Percentiles rank a stretch among this genome's conserved stretches.
phyloP scores from a whole-genome alignment of 805 yeast genomes.

The Lachancea thermotolerans region DNA sequence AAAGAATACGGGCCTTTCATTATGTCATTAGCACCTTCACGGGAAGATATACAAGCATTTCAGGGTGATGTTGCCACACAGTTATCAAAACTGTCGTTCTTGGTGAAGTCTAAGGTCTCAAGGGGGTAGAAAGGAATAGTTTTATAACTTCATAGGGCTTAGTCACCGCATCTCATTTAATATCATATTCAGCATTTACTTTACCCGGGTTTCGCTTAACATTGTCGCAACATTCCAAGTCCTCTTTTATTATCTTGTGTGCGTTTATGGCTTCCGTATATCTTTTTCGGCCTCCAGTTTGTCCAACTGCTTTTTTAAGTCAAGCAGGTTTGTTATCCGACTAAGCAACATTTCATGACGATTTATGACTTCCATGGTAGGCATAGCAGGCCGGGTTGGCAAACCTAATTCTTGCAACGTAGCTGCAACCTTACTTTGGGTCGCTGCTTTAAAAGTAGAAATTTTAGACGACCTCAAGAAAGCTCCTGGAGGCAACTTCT shows the following conservation, averaged over 20 bases:
- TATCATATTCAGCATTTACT: no score
- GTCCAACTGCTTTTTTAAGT: conserved; percentile 80
- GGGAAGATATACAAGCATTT: not conserved
- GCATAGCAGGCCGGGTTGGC: conserved; percentile 79
- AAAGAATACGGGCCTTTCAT: not conserved
- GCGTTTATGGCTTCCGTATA: conserved; percentile 30
- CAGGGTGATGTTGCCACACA: not conserved
- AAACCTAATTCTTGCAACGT: conserved; percentile 72
- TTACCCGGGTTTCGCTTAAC: no score
- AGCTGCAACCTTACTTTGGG: conserved; percentile 53
- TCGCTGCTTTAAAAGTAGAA: conserved; percentile 69
- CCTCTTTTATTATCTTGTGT: no score
- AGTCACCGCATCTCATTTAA: no score
- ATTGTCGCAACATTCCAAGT: no score
- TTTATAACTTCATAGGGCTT: no score
- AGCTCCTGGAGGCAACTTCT: conserved; percentile 70
- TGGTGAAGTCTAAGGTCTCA: no score
- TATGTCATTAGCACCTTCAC: not conserved
- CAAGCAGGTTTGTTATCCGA: conserved; percentile 64
- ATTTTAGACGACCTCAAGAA: conserved; percentile 72
- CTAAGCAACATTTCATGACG: conserved; percentile 71
- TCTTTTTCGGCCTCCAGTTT: conserved; percentile 74
- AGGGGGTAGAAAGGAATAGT: no score
- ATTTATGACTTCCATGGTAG: conserved; percentile 70
- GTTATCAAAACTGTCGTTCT: not conserved